Conservation (phyloP, 2,329 filamentous ascomycete genomes). For the Calonectria ilicicola region DNA sequence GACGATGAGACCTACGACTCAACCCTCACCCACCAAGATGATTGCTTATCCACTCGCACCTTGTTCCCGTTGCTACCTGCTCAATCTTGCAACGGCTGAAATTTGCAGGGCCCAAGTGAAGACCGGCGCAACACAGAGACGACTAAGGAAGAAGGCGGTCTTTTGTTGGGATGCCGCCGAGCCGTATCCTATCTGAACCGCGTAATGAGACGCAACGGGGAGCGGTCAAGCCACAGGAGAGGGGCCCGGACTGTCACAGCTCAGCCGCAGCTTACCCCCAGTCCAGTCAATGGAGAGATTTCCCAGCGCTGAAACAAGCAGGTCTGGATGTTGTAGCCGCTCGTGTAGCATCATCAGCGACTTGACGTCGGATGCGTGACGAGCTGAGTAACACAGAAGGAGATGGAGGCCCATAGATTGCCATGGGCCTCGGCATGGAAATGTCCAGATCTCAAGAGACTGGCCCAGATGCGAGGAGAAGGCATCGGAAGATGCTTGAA, state of each 20-base stretch:
- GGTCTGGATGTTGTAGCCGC: not conserved
- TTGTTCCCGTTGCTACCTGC: not conserved
- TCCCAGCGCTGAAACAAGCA: not conserved
- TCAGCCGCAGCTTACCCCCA: constrained; percentile 13
- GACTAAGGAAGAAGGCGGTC: not conserved
- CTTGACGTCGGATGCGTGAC: constrained; percentile 9
- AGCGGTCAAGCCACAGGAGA: constrained; percentile 17
- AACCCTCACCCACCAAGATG: not conserved
- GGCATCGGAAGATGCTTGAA: not conserved
- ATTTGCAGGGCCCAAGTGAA: not conserved
- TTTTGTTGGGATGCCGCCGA: not conserved
- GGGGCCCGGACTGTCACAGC: constrained; percentile 8
- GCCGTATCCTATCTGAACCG: not conserved
- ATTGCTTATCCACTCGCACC: not conserved
- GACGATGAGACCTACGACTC: constrained; percentile 2
- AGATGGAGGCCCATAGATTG: not conserved
- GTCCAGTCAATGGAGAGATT: not conserved
- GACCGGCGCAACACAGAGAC: not conserved
- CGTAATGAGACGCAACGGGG: not conserved
- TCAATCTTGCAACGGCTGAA: not conserved
- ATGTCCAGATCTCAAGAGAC: not conserved
- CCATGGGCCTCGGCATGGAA: not conserved
- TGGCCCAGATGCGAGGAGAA: not conserved
- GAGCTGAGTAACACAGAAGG: not conserved
- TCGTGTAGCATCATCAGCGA: not conserved